phyloP scores from a whole-genome alignment of 768 basidiomycete genomes.

The Suillus hirtellus region DNA sequence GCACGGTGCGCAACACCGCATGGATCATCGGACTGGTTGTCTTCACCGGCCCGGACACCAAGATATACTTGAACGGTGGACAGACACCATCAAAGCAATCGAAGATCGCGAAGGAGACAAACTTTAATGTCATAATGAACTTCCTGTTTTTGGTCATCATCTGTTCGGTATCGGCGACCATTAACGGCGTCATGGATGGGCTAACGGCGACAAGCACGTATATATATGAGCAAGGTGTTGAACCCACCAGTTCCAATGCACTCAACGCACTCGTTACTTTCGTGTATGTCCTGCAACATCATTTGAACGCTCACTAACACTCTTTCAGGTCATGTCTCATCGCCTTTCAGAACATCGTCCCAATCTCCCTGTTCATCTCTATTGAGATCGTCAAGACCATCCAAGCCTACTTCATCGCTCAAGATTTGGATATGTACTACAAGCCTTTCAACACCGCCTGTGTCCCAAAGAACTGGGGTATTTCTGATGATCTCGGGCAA shows the following conservation, averaged over 20 bases:
- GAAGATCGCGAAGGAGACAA: constrained; percentile 98
- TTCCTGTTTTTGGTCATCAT: constrained; percentile 76
- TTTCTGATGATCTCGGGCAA: constrained; percentile 97
- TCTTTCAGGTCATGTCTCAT: constrained; percentile 79
- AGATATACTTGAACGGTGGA: constrained; percentile 91
- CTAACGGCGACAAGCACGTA: constrained; percentile 62
- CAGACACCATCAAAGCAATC: constrained; percentile 94
- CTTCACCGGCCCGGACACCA: constrained; percentile 91
- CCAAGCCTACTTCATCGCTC: constrained; percentile 94
- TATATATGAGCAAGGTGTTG: constrained; percentile 68
- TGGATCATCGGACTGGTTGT: constrained; percentile 95
- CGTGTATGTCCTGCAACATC: constrained; percentile 56
- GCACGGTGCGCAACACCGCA: constrained; percentile 82
- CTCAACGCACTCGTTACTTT: constrained; percentile 88
- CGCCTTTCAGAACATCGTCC: constrained; percentile 97
- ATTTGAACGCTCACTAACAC: constrained; percentile 14
- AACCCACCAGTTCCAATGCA: constrained; percentile 58
- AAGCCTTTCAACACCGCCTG: constrained; percentile 82
- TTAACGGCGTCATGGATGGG: constrained; percentile 71
- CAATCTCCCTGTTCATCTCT: constrained; percentile 94
- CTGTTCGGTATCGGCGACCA: constrained; percentile 74
- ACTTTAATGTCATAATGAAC: constrained; percentile 96
- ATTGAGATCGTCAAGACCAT: constrained; percentile 98
- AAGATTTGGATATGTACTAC: constrained; percentile 97
- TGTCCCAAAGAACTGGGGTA: constrained; percentile 97